Conservation (phyloP, 495 filamentous ascomycete species). For the Tuber aestivum region DNA sequence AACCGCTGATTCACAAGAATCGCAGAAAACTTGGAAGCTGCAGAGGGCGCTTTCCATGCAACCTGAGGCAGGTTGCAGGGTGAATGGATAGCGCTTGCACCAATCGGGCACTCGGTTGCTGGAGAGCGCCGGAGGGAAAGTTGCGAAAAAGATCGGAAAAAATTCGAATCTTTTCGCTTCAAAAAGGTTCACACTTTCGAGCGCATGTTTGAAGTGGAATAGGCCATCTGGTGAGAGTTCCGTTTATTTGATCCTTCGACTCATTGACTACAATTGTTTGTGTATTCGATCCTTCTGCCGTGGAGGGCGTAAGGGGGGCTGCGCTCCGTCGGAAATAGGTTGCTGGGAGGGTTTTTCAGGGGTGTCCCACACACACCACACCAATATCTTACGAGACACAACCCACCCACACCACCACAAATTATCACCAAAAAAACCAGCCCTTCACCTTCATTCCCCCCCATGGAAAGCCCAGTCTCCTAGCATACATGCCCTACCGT, state of each 20-base stretch:
- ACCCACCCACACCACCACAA: neutral
- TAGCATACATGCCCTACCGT: too few species aligned
- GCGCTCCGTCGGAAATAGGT: neutral
- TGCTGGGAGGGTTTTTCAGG: neutral
- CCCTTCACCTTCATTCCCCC: neutral
- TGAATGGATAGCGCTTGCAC: neutral
- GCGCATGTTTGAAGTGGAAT: neutral
- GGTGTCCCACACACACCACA: constrained; percentile 1
- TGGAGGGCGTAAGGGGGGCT: neutral
- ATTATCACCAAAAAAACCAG: neutral
- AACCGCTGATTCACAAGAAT: neutral
- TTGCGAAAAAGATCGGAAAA: neutral
- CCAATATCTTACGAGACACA: neutral
- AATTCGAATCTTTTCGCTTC: neutral
- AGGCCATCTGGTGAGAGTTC: neutral
- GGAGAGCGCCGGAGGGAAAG: neutral
- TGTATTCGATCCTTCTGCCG: neutral
- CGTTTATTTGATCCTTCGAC: neutral
- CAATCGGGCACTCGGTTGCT: neutral
- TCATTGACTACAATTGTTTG: neutral
- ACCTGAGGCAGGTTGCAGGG: neutral
- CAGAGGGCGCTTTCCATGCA: neutral
- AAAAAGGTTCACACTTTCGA: neutral
- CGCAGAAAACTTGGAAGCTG: neutral
- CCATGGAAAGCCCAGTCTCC: too few species aligned